Conservation (phyloP, 352 stramenopile species). For the Phytopythium helicoides region DNA sequence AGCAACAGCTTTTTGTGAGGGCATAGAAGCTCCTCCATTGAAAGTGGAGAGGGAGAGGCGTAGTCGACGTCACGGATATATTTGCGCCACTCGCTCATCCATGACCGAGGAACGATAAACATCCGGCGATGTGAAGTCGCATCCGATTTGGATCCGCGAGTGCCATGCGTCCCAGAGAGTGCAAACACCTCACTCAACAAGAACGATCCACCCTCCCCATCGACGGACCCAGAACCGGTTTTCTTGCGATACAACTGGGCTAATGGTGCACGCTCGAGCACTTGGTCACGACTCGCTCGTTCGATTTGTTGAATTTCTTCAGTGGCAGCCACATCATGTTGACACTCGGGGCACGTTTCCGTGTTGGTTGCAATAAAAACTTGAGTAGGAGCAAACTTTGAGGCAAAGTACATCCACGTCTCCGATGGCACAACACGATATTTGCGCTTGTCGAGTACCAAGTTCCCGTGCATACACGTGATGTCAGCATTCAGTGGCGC, state of each 20-base stretch:
- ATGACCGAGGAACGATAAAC: constrained; percentile 59
- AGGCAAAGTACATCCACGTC: constrained; percentile 63
- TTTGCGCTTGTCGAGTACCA: constrained; percentile 66
- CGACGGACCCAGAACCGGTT: constrained; percentile 9
- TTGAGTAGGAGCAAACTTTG: constrained; percentile 46
- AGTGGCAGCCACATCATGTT: constrained; percentile 40
- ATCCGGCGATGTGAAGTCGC: constrained; percentile 23
- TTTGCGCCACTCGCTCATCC: constrained; percentile 60
- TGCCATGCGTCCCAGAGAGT: constrained; percentile 13
- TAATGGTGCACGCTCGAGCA: constrained; percentile 52
- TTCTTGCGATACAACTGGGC: constrained; percentile 51
- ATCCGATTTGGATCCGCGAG: constrained; percentile 9
- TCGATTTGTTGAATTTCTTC: constrained; percentile 57
- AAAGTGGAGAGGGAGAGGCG: constrained; percentile 27
- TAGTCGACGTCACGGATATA: constrained; percentile 76
- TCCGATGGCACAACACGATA: constrained; percentile 47
- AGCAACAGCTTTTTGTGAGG: constrained; percentile 55
- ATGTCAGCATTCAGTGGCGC: constrained; percentile 70
- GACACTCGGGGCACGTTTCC: constrained; percentile 49
- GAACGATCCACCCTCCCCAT: constrained; percentile 19
- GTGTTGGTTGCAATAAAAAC: constrained; percentile 30
- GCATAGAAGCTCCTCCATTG: constrained; percentile 37
- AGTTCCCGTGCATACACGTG: constrained; percentile 59
- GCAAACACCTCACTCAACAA: constrained; percentile 49
- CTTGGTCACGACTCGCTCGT: constrained; percentile 48